Percentiles rank a stretch among this genome's conserved stretches.
Conservation (phyloP, 2,329 filamentous ascomycete species). For the Salinomyces thailandicus region DNA sequence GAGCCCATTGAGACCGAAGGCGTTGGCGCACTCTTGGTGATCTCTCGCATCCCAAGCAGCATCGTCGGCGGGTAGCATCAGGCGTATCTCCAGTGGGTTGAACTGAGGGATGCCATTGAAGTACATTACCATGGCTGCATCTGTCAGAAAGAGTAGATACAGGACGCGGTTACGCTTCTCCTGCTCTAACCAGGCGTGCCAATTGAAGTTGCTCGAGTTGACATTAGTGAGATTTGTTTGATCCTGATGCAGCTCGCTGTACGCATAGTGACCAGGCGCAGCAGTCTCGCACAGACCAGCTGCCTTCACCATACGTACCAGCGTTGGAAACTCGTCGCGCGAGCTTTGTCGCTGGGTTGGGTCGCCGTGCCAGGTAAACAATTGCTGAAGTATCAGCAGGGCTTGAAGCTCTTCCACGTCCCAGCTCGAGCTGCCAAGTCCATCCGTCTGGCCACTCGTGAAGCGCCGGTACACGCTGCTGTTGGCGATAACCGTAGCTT, state of each 20-base stretch:
- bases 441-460: constrained; percentile 29
- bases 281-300: constrained; percentile 48
- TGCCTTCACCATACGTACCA: constrained; percentile 49
- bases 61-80: constrained; percentile 64
- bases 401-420: constrained; percentile 58
- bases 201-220: constrained; percentile 49
- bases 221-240: constrained; percentile 37
- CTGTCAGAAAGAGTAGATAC: constrained; percentile 54
- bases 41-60: constrained; percentile 60
- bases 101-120: constrained; percentile 59
- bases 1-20: constrained; percentile 52
- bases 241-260: constrained; percentile 52
- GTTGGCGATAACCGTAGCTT: constrained; percentile 48
- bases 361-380: constrained; percentile 62
- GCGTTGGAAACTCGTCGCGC: constrained; percentile 47
- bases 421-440: constrained; percentile 28
- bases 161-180: constrained; percentile 57
- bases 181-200: constrained; percentile 58
- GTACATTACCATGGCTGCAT: constrained; percentile 56
- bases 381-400: constrained; percentile 49
- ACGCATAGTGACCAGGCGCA: constrained; percentile 36
- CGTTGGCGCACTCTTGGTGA: constrained; percentile 50
- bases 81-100: constrained; percentile 51
- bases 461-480: constrained; percentile 40
- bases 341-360: constrained; percentile 53